phyloP scores from a whole-genome alignment of 805 yeast genomes.

The Yamadazyma phyllophila region DNA sequence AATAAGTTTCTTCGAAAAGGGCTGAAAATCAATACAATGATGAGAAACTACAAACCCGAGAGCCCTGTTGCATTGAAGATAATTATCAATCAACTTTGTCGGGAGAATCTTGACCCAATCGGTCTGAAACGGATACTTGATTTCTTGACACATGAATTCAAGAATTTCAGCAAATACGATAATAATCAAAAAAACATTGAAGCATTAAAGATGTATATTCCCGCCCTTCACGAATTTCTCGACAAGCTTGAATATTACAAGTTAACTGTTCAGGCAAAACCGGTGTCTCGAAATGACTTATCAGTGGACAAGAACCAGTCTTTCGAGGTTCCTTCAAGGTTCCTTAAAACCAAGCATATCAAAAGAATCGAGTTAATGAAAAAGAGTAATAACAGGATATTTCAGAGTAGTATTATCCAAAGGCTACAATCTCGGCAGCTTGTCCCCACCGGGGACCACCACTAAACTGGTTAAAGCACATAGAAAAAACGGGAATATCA shows the following conservation, averaged over 20 bases:
- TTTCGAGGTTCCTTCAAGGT: slow-evolving; percentile 6
- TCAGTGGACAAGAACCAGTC: neutral
- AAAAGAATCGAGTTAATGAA: slow-evolving; percentile 5
- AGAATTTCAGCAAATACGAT: neutral
- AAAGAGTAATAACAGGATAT: neutral
- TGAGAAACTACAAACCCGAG: slow-evolving; percentile 9
- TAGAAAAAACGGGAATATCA: no score
- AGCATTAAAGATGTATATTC: slow-evolving; percentile 6
- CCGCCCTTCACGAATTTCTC: neutral
- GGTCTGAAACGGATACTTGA: slow-evolving; percentile 1
- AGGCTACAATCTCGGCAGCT: neutral
- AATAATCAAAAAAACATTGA: neutral
- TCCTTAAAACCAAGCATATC: neutral
- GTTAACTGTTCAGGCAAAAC: neutral
- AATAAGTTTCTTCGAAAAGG: neutral
- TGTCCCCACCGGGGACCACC: neutral
- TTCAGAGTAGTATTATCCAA: neutral
- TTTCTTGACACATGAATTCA: slow-evolving; percentile 8
- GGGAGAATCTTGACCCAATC: neutral
- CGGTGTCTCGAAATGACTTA: neutral
- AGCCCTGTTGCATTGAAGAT: slow-evolving; percentile 1
- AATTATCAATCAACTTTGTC: slow-evolving; percentile 4
- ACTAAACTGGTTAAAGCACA: no score
- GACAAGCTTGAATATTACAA: slow-evolving; percentile 2
- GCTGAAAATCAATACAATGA: slow-evolving; percentile 7